Evolutionary conservation across 2,329 filamentous ascomycete species (phyloP).

Genomic region (Aspergillus novoparasiticus): DNA sequence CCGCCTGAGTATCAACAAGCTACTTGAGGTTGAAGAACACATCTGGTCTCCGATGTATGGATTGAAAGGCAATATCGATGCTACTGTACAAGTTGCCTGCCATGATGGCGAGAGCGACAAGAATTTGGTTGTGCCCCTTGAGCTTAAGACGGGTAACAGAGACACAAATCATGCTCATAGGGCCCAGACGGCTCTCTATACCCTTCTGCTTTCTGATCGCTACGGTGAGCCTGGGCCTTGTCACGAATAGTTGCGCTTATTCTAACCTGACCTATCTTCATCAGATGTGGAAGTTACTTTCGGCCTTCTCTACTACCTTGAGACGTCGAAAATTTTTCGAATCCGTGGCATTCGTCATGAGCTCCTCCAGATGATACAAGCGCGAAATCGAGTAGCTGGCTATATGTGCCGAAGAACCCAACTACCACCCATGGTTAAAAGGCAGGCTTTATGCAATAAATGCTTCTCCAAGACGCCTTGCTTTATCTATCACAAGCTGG

Average conservation of each 20-base stretch:
- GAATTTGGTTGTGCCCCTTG: conserved; percentile 84
- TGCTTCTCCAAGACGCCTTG: conserved; percentile 92
- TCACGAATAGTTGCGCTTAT: not conserved
- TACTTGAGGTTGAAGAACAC: conserved; percentile 96
- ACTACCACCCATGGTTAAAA: conserved; percentile 83
- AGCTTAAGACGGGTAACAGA: conserved; percentile 89
- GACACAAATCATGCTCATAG: conserved; percentile 78
- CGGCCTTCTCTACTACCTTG: conserved; percentile 93
- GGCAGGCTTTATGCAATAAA: conserved; percentile 75
- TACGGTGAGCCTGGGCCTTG: conserved; percentile 59
- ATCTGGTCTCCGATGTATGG: conserved; percentile 98
- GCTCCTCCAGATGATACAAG: conserved; percentile 93
- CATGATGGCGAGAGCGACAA: conserved; percentile 66
- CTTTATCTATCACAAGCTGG: conserved; percentile 90
- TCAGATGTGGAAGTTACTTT: conserved; percentile 83
- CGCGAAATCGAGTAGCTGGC: conserved; percentile 85
- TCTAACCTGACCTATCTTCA: conserved; percentile 16
- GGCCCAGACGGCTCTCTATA: conserved; percentile 94
- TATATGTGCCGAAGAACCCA: conserved; percentile 80
- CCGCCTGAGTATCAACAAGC: conserved; percentile 84
- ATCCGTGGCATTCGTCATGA: conserved; percentile 86
- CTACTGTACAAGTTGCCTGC: conserved; percentile 87
- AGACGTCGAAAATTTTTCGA: conserved; percentile 80
- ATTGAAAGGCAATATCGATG: conserved; percentile 96
- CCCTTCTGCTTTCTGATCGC: conserved; percentile 85